phyloP scores from a whole-genome alignment of 1,139 yeast species.

The Sugiyamaella xylanicola region DNA sequence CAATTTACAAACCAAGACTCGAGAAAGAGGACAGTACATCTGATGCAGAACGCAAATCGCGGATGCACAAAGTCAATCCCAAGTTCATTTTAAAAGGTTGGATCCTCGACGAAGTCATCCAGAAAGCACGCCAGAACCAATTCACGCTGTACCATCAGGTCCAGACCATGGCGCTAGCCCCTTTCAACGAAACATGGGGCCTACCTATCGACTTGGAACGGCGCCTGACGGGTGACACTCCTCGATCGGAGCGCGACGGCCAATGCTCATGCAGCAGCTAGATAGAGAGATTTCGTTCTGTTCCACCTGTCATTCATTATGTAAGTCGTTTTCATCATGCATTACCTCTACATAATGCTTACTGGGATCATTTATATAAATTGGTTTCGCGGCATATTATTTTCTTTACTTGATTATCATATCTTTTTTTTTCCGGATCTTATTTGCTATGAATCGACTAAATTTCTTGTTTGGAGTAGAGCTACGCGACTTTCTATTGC shows the following conservation, averaged over 20 bases:
- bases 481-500: too few species aligned
- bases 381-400: too few species aligned
- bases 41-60: conserved; percentile 42
- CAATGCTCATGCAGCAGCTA: conserved; percentile 40
- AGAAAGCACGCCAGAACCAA: conserved; percentile 36
- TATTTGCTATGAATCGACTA: too few species aligned
- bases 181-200: conserved; percentile 44
- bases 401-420: too few species aligned
- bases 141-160: conserved; percentile 40
- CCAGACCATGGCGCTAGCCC: conserved; percentile 41
- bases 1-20: conserved; percentile 46
- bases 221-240: conserved; percentile 37
- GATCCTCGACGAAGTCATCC: conserved; percentile 82
- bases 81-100: conserved; percentile 80
- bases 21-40: conserved; percentile 44
- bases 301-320: too few species aligned
- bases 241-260: conserved; percentile 32
- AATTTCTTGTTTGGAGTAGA: too few species aligned
- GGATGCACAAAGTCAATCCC: conserved; percentile 64
- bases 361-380: too few species aligned
- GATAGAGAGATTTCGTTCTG: neutral
- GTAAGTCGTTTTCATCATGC: too few species aligned
- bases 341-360: too few species aligned
- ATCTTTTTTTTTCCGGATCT: too few species aligned
- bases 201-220: conserved; percentile 33